Conservation (phyloP, 768 basidiomycete species). For the Krasilnikovozyma curviuscula region DNA sequence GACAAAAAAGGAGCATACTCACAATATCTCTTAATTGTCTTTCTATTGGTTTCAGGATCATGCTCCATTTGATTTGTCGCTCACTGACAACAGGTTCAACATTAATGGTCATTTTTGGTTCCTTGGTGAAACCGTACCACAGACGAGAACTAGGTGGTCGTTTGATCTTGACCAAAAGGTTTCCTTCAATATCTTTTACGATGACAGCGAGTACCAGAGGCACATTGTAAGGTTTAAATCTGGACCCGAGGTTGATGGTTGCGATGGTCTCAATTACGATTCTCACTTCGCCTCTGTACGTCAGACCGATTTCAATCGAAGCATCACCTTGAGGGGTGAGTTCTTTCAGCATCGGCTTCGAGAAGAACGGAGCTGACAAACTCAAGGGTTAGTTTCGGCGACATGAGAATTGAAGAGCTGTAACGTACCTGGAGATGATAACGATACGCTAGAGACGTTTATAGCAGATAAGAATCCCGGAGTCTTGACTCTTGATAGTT, state of each 20-base stretch:
- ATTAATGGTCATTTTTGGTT: constrained; percentile 67
- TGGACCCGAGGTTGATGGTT: constrained; percentile 39
- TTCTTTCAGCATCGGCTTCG: constrained; percentile 96
- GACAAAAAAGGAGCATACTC: constrained; percentile 19
- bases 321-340: constrained; percentile 87
- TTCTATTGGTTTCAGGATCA: constrained; percentile 80
- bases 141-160: constrained; percentile 85
- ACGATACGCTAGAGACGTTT: too few species aligned
- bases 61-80: constrained; percentile 79
- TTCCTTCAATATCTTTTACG: constrained; percentile 75
- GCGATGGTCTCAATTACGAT: constrained; percentile 80
- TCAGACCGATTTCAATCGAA: constrained; percentile 60
- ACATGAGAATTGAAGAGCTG: too few species aligned
- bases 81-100: constrained; percentile 90
- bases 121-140: constrained; percentile 79
- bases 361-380: constrained; percentile 35
- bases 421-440: too few species aligned
- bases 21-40: constrained; percentile 72
- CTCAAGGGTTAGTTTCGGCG: too few species aligned
- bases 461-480: constrained; percentile 71
- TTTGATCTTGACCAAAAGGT: constrained; percentile 63
- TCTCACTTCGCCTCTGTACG: constrained; percentile 49
- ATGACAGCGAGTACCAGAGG: constrained; percentile 77
- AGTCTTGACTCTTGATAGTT: constrained; percentile 73
- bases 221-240: constrained; percentile 76